A percentile compares a stretch with the other conserved stretches of the same genome.
phyloP scores from a whole-genome alignment of 2,329 filamentous ascomycete species.

The Ophiostoma ips region DNA sequence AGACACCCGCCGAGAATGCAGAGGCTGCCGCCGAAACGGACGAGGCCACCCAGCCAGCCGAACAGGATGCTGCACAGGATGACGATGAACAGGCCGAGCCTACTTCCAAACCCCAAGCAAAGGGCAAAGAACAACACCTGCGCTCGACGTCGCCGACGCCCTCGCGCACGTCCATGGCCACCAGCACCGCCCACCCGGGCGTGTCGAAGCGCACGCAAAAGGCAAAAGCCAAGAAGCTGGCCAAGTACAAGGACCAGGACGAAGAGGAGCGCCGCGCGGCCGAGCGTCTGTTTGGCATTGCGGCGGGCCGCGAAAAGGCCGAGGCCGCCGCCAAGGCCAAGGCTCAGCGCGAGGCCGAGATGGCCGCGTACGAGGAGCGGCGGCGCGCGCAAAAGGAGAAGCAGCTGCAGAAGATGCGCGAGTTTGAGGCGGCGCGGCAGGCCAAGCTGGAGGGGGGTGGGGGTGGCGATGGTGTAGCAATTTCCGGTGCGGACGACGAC shows the following conservation, averaged over 20 bases:
- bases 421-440: conserved; percentile 57
- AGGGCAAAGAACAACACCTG: conserved; percentile 1
- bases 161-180: conserved; percentile 32
- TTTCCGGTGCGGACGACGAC: conserved; percentile 44
- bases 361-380: conserved; percentile 57
- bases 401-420: conserved; percentile 59
- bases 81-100: no score
- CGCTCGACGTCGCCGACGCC: conserved; percentile 10
- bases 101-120: no score
- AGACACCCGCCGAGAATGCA: not conserved
- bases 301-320: conserved; percentile 50
- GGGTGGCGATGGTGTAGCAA: no score
- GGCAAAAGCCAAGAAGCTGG: conserved; percentile 74
- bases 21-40: not conserved
- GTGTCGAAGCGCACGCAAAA: conserved; percentile 56
- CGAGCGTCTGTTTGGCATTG: conserved; percentile 73
- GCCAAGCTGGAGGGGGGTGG: conserved; percentile 45
- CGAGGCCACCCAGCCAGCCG: not conserved
- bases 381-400: conserved; percentile 68
- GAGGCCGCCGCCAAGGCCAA: conserved; percentile 56
- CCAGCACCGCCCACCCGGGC: no score
- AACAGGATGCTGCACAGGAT: not conserved
- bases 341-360: conserved; percentile 55
- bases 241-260: conserved; percentile 90
- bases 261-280: conserved; percentile 80